Evolutionary conservation across 129 eudicot genomes (phyloP), one percentile per base, ranked within the genome.

Genomic region (Sambucus nigra): DNA sequence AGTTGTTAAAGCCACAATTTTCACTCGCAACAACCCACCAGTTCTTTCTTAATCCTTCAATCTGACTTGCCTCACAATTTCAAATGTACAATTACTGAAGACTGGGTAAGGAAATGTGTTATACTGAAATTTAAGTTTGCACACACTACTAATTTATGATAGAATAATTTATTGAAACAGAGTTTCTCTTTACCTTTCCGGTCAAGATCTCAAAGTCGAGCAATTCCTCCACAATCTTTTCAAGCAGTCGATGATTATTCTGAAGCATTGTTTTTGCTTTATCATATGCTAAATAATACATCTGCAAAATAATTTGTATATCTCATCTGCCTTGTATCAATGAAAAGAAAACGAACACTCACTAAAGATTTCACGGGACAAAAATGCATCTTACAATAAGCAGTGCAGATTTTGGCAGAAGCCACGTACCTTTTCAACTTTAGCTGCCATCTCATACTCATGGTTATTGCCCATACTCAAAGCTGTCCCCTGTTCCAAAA

Each of bases 381-480:
- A 29, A 21, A 50, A 60, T 2, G 20, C 25, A 5, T 9, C 5
- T 3, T 31, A 3, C 38, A 5, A 31, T 3, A 31, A 31, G 38
- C 42, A 35, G 42, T 1, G 42, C 9, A 2, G 42, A n/a, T 35
- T 15, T 29, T 31, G 51, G 59, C 59, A 61, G 53, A 52, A 35
- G 13, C 5, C 42, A 46, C 61, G 38, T 73, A 85, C 98, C 82
- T 68, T 85, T 59, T 91, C 95, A 62, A 91, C 95, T 85, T 76
- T 91, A 55, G 81, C 81, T 60, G 95, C 98, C 81, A 91, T 79
- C 58, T 85, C 89, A 56, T 48, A 71, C 57, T 81, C 88, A 55
- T 76, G 78, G 55, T 81, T 66, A 69, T 89, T 74, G 38, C 97
- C 97, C 95, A 84, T 89, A 69, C 86, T 84, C 72, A 89, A 59